Evolutionary conservation across 2,329 filamentous ascomycete species (phyloP), one percentile per base, ranked within the genome.

Genomic region (Ophiocordyceps camponoti-rufipedis): DNA sequence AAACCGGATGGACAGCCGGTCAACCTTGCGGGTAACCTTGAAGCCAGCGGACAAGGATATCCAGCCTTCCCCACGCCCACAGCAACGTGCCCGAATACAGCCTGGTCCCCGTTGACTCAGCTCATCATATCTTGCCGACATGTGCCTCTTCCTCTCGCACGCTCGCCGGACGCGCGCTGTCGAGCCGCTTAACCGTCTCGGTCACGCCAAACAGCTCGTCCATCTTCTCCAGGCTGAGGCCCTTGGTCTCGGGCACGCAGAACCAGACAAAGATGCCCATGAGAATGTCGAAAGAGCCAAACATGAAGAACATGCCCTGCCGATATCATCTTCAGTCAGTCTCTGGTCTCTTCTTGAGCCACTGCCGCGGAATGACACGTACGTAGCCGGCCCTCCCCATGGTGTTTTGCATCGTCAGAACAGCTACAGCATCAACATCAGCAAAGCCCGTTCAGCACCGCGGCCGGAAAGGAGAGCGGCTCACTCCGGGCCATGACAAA

Each of bases 201-300:
- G 71, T 72, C 43, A 78, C 66, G 42, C 77, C 77, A 56, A 81
- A 81, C 14, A 81, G 64, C 53, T 79, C 74, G 55, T 80, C 74
- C 75, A 80, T 80, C 58, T 70, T 72, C 61, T 82, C 77, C 48
- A 81, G 64, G 41, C 65, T 65, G 47, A 71, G 55, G 33, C 80
- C 80, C 65, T 84, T 84, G 11, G 80, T 85, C 62, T 85, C 80
- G 0, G 80, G 80, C 16, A 82, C 70, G 49, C 78, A 71, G 64
- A 80, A 77, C 67, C 70, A 81, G 39, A 78, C 75, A 55, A 80
- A 81, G 45, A 79, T 50, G 49, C 74, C 73, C 74, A 83, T 82
- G 52, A 67, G 56, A 53, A 78, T 69, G 57, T 77, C 79, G 59
- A 83, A 83, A 45, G 61, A 70, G 10, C 76, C 72, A 58, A 82